Evolutionary conservation across 164 flowering plant genomes (phyloP).

Genomic region (Brasenia schreberi): DNA sequence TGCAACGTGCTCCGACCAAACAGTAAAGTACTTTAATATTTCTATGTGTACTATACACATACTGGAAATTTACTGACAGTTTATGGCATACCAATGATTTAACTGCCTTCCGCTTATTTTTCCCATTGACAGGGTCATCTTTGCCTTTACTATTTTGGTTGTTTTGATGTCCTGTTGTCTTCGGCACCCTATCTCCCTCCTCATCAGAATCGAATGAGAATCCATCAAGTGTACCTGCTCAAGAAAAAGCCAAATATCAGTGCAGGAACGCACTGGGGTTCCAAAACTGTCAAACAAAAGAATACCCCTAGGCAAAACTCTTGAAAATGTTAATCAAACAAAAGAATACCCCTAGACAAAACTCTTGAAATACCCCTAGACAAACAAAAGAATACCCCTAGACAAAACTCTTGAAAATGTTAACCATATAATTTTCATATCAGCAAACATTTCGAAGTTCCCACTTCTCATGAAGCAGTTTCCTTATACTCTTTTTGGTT

Average conservation of each 20-base stretch:
- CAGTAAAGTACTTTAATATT: too few relatives aligned
- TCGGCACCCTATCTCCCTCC: constrained; percentile 52
- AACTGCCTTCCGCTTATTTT: constrained; percentile 37
- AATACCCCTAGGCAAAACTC: not conserved
- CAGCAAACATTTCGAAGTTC: too few relatives aligned
- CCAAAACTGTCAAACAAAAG: not conserved
- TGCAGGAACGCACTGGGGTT: not conserved
- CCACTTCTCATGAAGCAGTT: too few relatives aligned
- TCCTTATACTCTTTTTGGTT: too few relatives aligned
- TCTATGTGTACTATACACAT: too few relatives aligned
- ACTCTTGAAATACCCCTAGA: not conserved
- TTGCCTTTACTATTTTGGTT: constrained; percentile 44
- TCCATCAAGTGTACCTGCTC: constrained; percentile 77
- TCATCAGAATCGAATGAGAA: constrained; percentile 87
- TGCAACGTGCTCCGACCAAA: too few relatives aligned
- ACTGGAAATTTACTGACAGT: constrained; percentile 5
- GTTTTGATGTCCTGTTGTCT: constrained; percentile 20
- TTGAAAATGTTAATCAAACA: not conserved
- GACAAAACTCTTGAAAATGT: not conserved
- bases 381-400: not conserved
- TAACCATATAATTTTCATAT: not conserved
- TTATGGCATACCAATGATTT: constrained; percentile 37
- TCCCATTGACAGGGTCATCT: constrained; percentile 29
- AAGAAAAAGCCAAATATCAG: constrained; percentile 2
- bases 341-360: not conserved